Base-by-base conservation (phyloP, 2,329 filamentous ascomycete genomes). In the Sclerotinia trifoliorum region DNA sequence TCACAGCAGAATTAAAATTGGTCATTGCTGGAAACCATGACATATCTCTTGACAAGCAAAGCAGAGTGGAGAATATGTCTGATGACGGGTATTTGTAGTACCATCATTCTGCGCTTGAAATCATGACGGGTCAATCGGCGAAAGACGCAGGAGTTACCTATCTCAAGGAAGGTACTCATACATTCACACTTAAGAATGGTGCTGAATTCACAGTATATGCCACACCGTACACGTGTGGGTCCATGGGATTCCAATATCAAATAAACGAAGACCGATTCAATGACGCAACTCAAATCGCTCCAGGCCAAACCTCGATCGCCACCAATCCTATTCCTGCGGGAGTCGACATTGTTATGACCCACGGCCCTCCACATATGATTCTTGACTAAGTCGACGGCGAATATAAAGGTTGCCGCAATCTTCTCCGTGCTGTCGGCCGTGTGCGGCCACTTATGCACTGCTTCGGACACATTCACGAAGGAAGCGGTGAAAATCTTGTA, bases 11-110 rank as follows among this genome's bases (percentile, higher is more conserved):
- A 19, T 75, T 88, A 10, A 89, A 88, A 73, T 78, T 89, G 29
- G 83, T 88, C 21, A 88, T 89, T 70, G 83, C 86, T 0, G 87
- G 87, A 0, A 89, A 89, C 72, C 86, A 89, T 76, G 86, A 88
- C 73, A 80, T 87, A 15, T 39, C 65, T 2, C 57, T 67, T 4
- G 65, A 62, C 19, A 7, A 42, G 19, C 60, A 39, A 17, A 65
- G 39, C 2, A 29, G 61, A 5, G 68, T 70, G 8, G 58, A 70
- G 17, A 68, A 65, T n/a, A 71, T 67, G 51, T 56, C 66, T 29
- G 58, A 64, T 39, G 51, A 67, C 5, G 58, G 64, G n/a, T 68
- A 67, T 26, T 54, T 29, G 1, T n/a, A 55, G 24, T 61, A 68
- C 13, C 61, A 70, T 26, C 52, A 60, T 10, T 49, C 51, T 10